Base-by-base conservation (phyloP, 352 stramenopile species). In the Pilasporangium apinafurcum region DNA sequence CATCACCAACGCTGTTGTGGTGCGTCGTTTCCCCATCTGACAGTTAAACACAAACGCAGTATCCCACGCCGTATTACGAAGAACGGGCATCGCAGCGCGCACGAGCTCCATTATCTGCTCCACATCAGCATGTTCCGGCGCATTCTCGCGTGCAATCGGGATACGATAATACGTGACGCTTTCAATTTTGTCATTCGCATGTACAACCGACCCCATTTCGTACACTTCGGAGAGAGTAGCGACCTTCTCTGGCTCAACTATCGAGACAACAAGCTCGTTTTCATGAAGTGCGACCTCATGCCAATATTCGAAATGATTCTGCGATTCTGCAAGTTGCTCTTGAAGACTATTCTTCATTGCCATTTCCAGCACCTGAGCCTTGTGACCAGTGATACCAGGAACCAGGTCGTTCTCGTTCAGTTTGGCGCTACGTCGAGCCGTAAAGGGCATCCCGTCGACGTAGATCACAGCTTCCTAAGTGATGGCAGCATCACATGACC, bases 31-130 rank as follows among this genome's bases (percentile, higher is more conserved):
- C 10, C 82, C 82, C 77, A 91, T 92, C 58, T 94, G 82, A 24
- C 82, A 94, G 34, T 94, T 94, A 45, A 93, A 93, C 12, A 93
- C 70, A 51, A 90, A 82, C n/a, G 81, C 81, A 14, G 81, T 93
- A 20, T 70, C 48, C 14, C 34, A 36, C 5, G 59, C 54, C n/a
- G 49, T 37, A 0, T 53, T 34, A 3, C 32, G 30, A n/a, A 66
- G 48, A n/a, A 51, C 46, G 13, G 48, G 52, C 14, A 44, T 53
- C 0, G 51, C 42, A n/a, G 61, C 51, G 31, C 52, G 41, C 33
- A 91, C 72, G 42, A 87, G 48, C 20, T 76, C 66, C 49, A 83
- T 68, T 14, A 91, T 62, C 37, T 57, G 53, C 39, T 93, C 81
- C 1, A 93, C 68, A 17, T 91, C 73, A 2, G 46, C 53, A 25